A percentile compares a stretch with the other conserved stretches of the same genome.
Evolutionary conservation across 108 stramenopile genomes (phyloP).

Genomic region (Cyclotella distinguenda): DNA sequence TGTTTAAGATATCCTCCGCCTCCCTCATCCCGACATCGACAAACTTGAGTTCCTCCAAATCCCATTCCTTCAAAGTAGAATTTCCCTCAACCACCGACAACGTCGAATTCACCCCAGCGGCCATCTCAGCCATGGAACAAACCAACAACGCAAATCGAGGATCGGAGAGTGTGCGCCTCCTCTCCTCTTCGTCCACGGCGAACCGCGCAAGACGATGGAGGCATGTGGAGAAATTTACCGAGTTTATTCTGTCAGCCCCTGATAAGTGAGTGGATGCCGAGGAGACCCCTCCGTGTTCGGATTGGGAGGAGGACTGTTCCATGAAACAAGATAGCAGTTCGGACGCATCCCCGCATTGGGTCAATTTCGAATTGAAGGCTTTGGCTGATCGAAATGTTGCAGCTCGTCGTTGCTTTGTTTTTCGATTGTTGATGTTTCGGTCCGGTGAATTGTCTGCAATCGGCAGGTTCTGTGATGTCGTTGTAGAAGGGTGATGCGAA

Average conservation of each 20-base stretch:
- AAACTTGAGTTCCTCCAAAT: background rate
- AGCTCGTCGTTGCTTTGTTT: background rate
- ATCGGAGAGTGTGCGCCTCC: slow-evolving; percentile 59
- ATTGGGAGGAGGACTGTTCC: slow-evolving; percentile 27
- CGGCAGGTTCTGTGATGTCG: background rate
- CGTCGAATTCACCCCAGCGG: slow-evolving; percentile 23
- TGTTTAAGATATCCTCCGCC: slow-evolving; percentile 26
- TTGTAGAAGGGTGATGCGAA: background rate
- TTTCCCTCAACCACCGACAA: slow-evolving; percentile 25
- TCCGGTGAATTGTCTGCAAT: background rate
- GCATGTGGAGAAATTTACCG: slow-evolving; percentile 78
- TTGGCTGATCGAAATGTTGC: slow-evolving; percentile 3
- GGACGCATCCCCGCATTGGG: slow-evolving; percentile 19
- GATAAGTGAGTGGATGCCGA: slow-evolving; percentile 41
- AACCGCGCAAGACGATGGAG: slow-evolving; percentile 72
- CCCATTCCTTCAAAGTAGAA: slow-evolving; percentile 25
- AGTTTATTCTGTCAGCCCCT: slow-evolving; percentile 60
- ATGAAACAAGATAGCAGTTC: slow-evolving; percentile 29
- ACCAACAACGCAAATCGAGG: slow-evolving; percentile 78
- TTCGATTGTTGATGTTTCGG: background rate
- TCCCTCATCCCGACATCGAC: slow-evolving; percentile 12
- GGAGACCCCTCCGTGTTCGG: background rate
- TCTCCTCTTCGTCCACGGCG: slow-evolving; percentile 27
- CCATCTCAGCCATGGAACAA: slow-evolving; percentile 66
- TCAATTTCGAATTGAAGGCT: slow-evolving; percentile 33